Base-by-base conservation (phyloP, 495 filamentous ascomycete species). In the Penicillium simplicissimum region DNA sequence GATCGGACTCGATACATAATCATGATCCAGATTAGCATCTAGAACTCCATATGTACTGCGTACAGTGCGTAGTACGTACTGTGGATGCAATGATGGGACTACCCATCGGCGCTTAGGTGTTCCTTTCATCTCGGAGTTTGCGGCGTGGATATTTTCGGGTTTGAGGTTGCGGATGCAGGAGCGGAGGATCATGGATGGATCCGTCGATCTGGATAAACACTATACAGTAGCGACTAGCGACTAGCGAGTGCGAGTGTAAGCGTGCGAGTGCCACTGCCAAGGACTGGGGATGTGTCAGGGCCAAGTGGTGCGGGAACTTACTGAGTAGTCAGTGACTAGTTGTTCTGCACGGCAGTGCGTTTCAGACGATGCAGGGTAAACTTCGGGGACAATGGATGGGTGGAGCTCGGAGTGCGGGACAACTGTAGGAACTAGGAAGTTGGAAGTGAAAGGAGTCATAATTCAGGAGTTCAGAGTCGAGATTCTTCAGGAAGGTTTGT, bases 31-130 rank as follows among this genome's bases (percentile, higher is more conserved):
- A n/a, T n/a, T n/a, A n/a, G n/a, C n/a, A n/a, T n/a, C n/a, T n/a
- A n/a, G n/a, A n/a, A n/a, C n/a, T n/a, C n/a, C n/a, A n/a, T n/a
- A n/a, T n/a, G n/a, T n/a, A n/a, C n/a, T n/a, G n/a, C n/a, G n/a
- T n/a, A n/a, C n/a, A n/a, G n/a, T n/a, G n/a, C n/a, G n/a, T 31
- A 31, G 6, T 31, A 28, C 4, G 37, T 7, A 17, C 1, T 42
- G 15, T n/a, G n/a, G n/a, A 42, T 5, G 5, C 15, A 4, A 40
- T 19, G 40, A 43, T 45, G 7, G 13, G 2, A 13, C 31, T 14
- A 38, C 47, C 45, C 17, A 21, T 58, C 37, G 57, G 62, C 62
- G 62, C 57, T 52, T 60, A 53, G 33, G 34, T 57, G 53, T 57
- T 57, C 54, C 60, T 57, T 49, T 62, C 59, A 61, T 61, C 59